Percentiles rank a stretch among this genome's conserved stretches.
Conservation (phyloP, 768 basidiomycete genomes). For the Lentinula edodes region DNA sequence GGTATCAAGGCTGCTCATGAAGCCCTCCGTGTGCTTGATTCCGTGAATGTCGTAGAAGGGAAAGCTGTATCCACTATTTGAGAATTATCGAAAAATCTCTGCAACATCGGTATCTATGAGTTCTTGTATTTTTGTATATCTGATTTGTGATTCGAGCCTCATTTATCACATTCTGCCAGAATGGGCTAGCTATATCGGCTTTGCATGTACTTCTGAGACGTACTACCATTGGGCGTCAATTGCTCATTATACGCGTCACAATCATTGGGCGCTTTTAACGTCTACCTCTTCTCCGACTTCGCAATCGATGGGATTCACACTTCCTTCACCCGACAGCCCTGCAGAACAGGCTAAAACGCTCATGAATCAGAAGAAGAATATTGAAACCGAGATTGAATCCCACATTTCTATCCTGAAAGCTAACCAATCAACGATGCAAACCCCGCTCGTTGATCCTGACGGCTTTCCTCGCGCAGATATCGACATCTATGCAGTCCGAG, state of each 20-base stretch:
- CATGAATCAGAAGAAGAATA: slow-evolving; percentile 61
- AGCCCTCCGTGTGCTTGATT: slow-evolving; percentile 48
- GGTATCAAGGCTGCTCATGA: slow-evolving; percentile 70
- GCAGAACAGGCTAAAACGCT: slow-evolving; percentile 57
- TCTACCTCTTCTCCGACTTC: background rate
- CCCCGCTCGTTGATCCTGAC: slow-evolving; percentile 77
- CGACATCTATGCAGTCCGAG: slow-evolving; percentile 74
- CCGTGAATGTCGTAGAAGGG: slow-evolving; percentile 45
- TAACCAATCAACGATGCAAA: slow-evolving; percentile 60
- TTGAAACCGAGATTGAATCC: slow-evolving; percentile 66
- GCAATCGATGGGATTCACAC: slow-evolving; percentile 37
- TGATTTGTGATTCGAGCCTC: too few species aligned
- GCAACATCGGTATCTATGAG: too few species aligned
- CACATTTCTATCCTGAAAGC: slow-evolving; percentile 58
- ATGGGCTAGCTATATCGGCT: too few species aligned
- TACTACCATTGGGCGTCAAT: too few species aligned
- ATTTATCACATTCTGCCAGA: too few species aligned
- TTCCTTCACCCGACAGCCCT: slow-evolving; percentile 39
- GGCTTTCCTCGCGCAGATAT: slow-evolving; percentile 89
- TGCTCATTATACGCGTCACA: background rate
- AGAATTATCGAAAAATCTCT: background rate
- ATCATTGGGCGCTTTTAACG: background rate
- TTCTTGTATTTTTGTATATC: too few species aligned
- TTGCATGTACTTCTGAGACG: too few species aligned
- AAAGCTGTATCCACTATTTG: slow-evolving; percentile 39